Percentiles rank a stretch among this genome's conserved stretches.
Evolutionary conservation across 179 eudicot genomes (phyloP).

Genomic region (Pouteria campechiana): DNA sequence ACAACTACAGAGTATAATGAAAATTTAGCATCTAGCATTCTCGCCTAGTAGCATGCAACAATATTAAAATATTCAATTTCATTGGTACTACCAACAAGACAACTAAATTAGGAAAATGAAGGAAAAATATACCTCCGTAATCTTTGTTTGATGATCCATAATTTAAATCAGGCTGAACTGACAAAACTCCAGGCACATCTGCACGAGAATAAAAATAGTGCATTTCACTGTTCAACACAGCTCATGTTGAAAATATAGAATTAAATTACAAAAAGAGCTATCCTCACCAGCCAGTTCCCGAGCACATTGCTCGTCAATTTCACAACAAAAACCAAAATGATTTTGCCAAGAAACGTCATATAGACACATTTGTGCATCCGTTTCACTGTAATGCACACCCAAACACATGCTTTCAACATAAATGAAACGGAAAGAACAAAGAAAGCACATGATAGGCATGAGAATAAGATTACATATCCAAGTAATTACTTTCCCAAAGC

Average conservation of each 20-base stretch:
- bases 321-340: slow-evolving; percentile 74
- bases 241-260: background rate
- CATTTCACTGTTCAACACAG: background rate
- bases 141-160: slow-evolving; percentile 46
- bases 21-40: too few species aligned
- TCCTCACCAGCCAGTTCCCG: slow-evolving; percentile 46
- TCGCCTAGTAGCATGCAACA: too few species aligned
- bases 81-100: too few species aligned
- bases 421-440: background rate
- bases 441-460: background rate
- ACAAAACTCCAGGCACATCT: slow-evolving; percentile 72
- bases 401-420: background rate
- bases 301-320: slow-evolving; percentile 60
- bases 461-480: background rate
- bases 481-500: slow-evolving; percentile 78
- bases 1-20: too few species aligned
- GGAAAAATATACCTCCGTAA: slow-evolving; percentile 56
- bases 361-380: slow-evolving; percentile 89
- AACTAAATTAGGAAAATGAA: too few species aligned
- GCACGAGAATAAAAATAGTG: slow-evolving; percentile 12
- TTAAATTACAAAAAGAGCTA: background rate
- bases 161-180: slow-evolving; percentile 50
- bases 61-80: too few species aligned
- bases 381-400: slow-evolving; percentile 31
- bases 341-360: slow-evolving; percentile 63